Base-by-base conservation (phyloP, 352 stramenopile genomes). In the Globisporangium parvum region DNA sequence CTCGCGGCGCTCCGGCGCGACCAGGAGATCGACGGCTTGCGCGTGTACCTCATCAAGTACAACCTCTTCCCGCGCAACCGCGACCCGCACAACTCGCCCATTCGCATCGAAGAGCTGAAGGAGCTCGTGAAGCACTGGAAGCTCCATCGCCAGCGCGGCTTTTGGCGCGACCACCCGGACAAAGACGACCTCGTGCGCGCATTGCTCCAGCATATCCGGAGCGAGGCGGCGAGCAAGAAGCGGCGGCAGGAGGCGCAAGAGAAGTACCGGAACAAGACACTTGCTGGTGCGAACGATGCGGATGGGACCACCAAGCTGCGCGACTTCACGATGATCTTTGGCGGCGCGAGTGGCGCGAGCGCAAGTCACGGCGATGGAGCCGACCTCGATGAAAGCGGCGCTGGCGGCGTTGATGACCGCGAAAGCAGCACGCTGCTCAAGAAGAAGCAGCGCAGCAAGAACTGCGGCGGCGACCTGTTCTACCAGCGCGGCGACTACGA, bases 91-190 rank as follows among this genome's bases (percentile, higher is more conserved):
- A 95, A 93, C 72, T 93, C 82, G 45, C 83, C 79, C 24, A 95
- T 93, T 65, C 79, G 80, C 42, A 64, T 91, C 23, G 87, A 96
- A 46, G 85, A 96, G 69, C 78, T 96, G 44, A 96, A 96, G 64
- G 90, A 96, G 58, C 71, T 96, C 11, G 87, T 96, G 15, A 91
- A 95, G 56, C 80, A 93, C 66, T 96, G 88, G 85, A 95, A 96
- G 63, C 72, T 96, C 5, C 88, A 96, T 51, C 79, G 76, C 8
- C 82, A 96, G 62, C 85, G 87, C 9, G 83, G 86, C 15, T 96
- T 96, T 60, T 96, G 85, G 88, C 85, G 85, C 23, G 86, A 94
- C 59, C 84, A 96, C 53, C 84, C 85, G 4, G 80, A 94, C 61
- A 95, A 95, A 66, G 87, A 96, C 47, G 85, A 96, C 55, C 79